Evolutionary conservation across 495 filamentous ascomycete genomes (phyloP), one percentile per base, ranked within the genome.

Genomic region (Xylaria intraflava): DNA sequence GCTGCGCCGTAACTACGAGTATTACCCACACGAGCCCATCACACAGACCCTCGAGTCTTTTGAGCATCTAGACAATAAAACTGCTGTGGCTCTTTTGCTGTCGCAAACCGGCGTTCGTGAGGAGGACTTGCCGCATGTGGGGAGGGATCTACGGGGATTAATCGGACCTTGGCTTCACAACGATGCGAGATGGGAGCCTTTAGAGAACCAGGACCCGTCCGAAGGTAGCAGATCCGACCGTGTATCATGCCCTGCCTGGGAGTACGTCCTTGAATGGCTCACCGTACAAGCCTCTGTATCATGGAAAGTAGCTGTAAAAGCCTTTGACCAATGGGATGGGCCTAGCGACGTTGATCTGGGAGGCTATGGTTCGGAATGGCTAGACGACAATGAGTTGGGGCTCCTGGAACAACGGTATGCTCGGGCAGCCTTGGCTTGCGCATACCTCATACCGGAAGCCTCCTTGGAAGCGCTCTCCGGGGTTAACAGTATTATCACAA

Each of bases 91-190:
- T 36, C 64, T 84, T 29, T 73, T 95, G 29, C 71, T 96, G 38
- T 83, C 83, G 19, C 83, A 84, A 61, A 80, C 82, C 1, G 74
- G 72, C 17, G 56, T 50, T 43, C 62, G 57, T 8, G 61, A 71
- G 17, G 72, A 71, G 40, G 60, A 73, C 20, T 61, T 77, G 14
- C 67, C 63, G 14, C 68, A 65, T n/a, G 69, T 87, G 53, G 83
- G 81, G 14, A 79, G 83, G 57, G 91, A 95, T 60, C 53, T 95
- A 51, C 81, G 82, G 44, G 85, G 86, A 3, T 60, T 95, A 8
- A 75, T 93, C 55, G 87, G 85, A 0, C 87, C 90, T 12, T 95
- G 90, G 90, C 77, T 92, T 46, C 86, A 86, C 62, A 87, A 85
- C 31, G 78, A 82, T 51, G 80, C 65, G 46, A 77, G 80, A 45